Conservation (phyloP, 306 rosid species). For the Pyrus communis region DNA sequence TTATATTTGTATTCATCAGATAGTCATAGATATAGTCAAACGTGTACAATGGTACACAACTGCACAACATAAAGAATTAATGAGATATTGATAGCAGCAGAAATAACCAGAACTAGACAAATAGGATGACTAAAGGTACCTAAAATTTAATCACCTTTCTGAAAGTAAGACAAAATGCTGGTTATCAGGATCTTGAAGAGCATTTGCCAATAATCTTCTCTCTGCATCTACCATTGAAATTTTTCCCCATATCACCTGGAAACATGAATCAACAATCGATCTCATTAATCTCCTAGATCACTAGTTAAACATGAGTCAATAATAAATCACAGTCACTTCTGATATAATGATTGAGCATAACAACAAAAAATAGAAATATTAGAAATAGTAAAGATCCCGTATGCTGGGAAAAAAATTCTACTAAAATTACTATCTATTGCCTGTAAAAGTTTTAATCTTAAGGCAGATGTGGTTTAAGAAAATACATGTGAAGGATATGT, state of each 20-base stretch:
- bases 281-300: neutral
- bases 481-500: neutral
- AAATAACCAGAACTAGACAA: constrained; percentile 16
- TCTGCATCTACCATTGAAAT: constrained; percentile 99
- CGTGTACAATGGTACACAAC: constrained; percentile 78
- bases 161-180: constrained; percentile 94
- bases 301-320: neutral
- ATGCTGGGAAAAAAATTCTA: neutral
- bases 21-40: constrained; percentile 76
- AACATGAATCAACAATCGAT: constrained; percentile 14
- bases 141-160: constrained; percentile 55
- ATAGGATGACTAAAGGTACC: constrained; percentile 16
- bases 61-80: constrained; percentile 42
- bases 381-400: neutral
- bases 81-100: constrained; percentile 18
- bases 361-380: no score
- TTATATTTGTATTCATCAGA: constrained; percentile 77
- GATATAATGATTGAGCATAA: neutral
- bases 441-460: neutral
- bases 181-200: constrained; percentile 85
- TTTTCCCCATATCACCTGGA: constrained; percentile 97
- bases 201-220: constrained; percentile 76
- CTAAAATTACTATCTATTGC: neutral
- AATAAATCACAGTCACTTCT: neutral
- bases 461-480: neutral